Percentiles rank a stretch among this genome's conserved stretches.
Evolutionary conservation across 2,329 filamentous ascomycete species (phyloP).

Genomic region (Volutella citrinella): DNA sequence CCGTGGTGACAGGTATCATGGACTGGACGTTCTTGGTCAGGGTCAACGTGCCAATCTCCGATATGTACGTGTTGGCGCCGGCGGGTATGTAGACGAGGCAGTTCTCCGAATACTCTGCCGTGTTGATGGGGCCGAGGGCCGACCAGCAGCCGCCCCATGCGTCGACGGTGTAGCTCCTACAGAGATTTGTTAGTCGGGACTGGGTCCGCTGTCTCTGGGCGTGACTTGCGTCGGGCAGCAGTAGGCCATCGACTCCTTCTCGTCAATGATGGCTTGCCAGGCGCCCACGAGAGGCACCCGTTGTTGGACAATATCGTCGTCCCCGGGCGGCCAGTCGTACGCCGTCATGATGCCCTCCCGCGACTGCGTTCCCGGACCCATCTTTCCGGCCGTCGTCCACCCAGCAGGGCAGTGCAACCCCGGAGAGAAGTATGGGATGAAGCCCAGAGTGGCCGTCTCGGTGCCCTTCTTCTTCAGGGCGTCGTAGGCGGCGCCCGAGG

Average conservation of each 20-base stretch:
- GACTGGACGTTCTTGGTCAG: too few species aligned
- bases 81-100: too few species aligned
- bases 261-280: conserved; percentile 9
- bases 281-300: not conserved
- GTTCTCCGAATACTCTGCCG: conserved; percentile 6
- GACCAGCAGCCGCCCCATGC: conserved; percentile 10
- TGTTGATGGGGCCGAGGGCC: conserved; percentile 3
- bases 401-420: conserved; percentile 20
- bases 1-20: conserved; percentile 9
- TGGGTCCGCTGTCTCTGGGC: too few species aligned
- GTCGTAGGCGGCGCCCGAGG: conserved; percentile 17
- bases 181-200: not conserved
- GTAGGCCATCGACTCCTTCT: conserved; percentile 18
- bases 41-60: too few species aligned
- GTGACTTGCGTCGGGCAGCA: conserved; percentile 20
- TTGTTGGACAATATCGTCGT: conserved; percentile 13
- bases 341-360: too few species aligned
- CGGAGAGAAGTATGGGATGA: conserved; percentile 20
- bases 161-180: conserved; percentile 13
- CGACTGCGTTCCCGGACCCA: conserved; percentile 7
- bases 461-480: not conserved
- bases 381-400: conserved; percentile 21
- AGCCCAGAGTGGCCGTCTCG: conserved; percentile 4
- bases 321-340: not conserved
- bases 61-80: not conserved